Evolutionary conservation across 2,329 filamentous ascomycete genomes (phyloP).

Genomic region (Alternaria incomplexa): DNA sequence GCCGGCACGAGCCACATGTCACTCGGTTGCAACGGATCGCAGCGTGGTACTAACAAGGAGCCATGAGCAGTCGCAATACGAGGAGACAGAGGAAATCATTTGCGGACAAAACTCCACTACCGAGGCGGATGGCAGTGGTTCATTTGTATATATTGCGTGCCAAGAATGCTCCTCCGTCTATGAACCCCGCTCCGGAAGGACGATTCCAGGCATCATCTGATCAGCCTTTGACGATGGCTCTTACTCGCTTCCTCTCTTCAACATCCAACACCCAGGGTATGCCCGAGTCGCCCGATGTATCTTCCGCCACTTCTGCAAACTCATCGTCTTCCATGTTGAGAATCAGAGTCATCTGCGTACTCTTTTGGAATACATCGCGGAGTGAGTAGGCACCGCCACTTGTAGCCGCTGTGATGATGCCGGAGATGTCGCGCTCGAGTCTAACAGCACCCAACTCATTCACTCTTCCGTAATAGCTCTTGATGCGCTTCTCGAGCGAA

Average conservation of each 20-base stretch:
- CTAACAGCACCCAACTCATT: slow-evolving; percentile 82
- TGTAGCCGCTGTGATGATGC: slow-evolving; percentile 69
- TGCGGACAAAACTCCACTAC: background rate
- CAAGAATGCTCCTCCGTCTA: slow-evolving; percentile 11
- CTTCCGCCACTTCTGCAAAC: slow-evolving; percentile 75
- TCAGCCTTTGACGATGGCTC: slow-evolving; percentile 65
- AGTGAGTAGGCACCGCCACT: slow-evolving; percentile 76
- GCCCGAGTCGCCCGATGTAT: slow-evolving; percentile 59
- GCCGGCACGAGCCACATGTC: slow-evolving; percentile 4
- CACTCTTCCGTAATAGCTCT: slow-evolving; percentile 77
- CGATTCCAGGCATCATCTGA: background rate
- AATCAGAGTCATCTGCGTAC: slow-evolving; percentile 81
- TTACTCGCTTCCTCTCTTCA: slow-evolving; percentile 76
- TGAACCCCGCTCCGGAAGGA: background rate
- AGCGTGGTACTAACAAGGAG: background rate
- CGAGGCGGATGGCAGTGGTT: background rate
- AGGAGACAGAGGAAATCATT: background rate
- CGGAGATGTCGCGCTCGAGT: slow-evolving; percentile 82
- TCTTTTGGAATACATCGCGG: slow-evolving; percentile 76
- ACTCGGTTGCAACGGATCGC: background rate
- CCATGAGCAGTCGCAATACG: background rate
- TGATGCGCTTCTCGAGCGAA: slow-evolving; percentile 85
- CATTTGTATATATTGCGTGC: slow-evolving; percentile 25
- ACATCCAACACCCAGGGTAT: slow-evolving; percentile 74
- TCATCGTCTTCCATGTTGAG: slow-evolving; percentile 96